Base-by-base conservation (phyloP, 805 yeast species). In the Lipomyces kockii region DNA sequence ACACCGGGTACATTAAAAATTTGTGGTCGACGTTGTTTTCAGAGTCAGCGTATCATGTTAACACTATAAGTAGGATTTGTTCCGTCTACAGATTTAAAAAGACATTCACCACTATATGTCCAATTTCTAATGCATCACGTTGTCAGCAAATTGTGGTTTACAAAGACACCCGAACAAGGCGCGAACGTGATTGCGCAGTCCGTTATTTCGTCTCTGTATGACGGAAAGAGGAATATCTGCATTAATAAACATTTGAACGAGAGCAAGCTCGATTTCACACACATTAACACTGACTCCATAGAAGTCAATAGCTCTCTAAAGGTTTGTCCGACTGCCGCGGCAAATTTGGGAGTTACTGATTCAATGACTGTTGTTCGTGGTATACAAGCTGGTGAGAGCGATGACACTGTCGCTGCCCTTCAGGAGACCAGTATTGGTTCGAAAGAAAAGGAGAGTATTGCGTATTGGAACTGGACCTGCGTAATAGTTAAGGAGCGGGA, bases 381-480 rank as follows among this genome's bases (percentile, higher is more conserved):
- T 53, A 22, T 14, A 39, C 57, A 6, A 5, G 20, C 34, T 12
- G 11, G 14, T 22, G 62, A 35, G 17, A 46, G 58, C 25, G 51
- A 39, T 49, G 27, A 27, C 46, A 20, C 8, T 27, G 29, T 2
- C 32, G 58, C 8, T 46, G 27, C 27, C 22, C 43, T 46, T 37
- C 37, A 32, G n/a, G 14, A 32, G 3, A 5, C 22, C 34, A 27
- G 55, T 34, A 25, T 12, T 14, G 51, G 53, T n/a, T 11, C 35
- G 2, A 12, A 29, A 11, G 55, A 37, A 11, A 27, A 35, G 43
- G 63, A 65, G 1, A 62, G 60, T 32, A 2, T 43, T 17, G 60
- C 58, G n/a, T 65, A 60, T 39, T 68, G 71, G 71, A 68, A 68
- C 37, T 68, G 71, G 71, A 55, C 69, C 9, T 68, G 71, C 57